These are phyloP conservation scores for Lyophyllum decastes DNA, from an alignment of 768 basidiomycete species.

Conservation along the genomic window DNA sequence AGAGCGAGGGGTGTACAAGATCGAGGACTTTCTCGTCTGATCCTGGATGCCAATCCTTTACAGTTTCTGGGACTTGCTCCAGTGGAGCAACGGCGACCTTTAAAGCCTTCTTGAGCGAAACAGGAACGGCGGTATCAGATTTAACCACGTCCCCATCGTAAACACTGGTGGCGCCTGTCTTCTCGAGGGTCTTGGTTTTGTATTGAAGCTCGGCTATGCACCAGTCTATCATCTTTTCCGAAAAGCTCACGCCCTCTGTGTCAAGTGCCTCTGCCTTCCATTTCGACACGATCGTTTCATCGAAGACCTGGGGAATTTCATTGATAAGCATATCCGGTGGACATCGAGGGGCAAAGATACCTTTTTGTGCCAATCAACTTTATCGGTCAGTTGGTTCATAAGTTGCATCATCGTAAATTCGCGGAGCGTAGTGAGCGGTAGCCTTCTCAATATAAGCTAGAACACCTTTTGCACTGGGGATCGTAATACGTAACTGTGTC, in stretches of 20 bases:
- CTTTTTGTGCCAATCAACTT: slow-evolving; percentile 17
- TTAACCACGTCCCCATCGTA: slow-evolving; percentile 20
- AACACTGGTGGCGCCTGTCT: slow-evolving; percentile 9
- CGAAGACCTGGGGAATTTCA: slow-evolving; percentile 11
- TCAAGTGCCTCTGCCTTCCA: slow-evolving; percentile 17
- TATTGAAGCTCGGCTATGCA: slow-evolving; percentile 18
- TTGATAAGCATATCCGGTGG: neutral
- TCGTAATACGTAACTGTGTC: neutral
- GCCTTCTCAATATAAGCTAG: neutral
- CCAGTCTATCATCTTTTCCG: slow-evolving; percentile 17
- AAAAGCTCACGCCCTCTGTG: neutral
- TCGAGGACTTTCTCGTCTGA: slow-evolving; percentile 41
- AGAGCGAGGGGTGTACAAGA: slow-evolving; percentile 43
- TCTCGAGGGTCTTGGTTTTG: slow-evolving; percentile 12
- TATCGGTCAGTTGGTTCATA: slow-evolving; percentile 20
- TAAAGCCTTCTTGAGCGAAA: slow-evolving; percentile 16
- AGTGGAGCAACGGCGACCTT: slow-evolving; percentile 23
- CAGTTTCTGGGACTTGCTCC: slow-evolving; percentile 29
- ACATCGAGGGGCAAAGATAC: neutral
- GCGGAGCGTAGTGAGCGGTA: slow-evolving; percentile 16
- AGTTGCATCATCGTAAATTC: slow-evolving; percentile 19
- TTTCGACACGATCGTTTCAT: slow-evolving; percentile 8
- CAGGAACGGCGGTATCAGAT: slow-evolving; percentile 27
- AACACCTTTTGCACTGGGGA: neutral
- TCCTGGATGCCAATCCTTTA: slow-evolving; percentile 44